These are phyloP conservation scores for Pisolithus albus DNA, from an alignment of 768 basidiomycete genomes.

Conservation along the genomic window DNA sequence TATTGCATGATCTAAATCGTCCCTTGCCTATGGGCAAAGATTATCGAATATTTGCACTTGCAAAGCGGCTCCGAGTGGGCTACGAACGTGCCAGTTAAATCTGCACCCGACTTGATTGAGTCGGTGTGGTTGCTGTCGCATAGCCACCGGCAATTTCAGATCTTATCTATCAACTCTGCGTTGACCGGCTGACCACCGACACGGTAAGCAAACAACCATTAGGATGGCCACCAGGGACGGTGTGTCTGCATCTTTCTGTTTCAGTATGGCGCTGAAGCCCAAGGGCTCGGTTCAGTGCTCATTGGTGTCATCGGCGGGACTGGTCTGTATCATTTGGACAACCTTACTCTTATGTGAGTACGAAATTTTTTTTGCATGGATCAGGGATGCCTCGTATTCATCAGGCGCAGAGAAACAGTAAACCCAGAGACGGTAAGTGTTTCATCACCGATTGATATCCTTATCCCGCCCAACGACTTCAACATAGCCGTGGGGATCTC, in stretches of 20 bases:
- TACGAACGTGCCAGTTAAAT: too few species aligned
- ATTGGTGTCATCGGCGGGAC: conserved; percentile 90
- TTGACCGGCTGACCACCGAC: too few species aligned
- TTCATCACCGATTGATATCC: neutral
- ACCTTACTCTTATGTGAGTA: conserved; percentile 79
- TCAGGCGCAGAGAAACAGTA: conserved; percentile 54
- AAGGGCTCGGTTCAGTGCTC: conserved; percentile 44
- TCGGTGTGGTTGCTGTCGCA: too few species aligned
- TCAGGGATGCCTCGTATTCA: neutral
- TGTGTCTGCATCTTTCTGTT: neutral
- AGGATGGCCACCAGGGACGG: neutral
- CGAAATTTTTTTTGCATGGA: neutral
- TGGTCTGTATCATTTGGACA: conserved; percentile 89
- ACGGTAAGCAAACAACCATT: too few species aligned
- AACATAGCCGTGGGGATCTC: conserved; percentile 83
- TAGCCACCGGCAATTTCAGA: too few species aligned
- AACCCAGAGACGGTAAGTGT: conserved; percentile 72
- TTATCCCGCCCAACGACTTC: neutral
- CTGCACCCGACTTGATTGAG: too few species aligned
- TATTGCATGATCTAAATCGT: too few species aligned
- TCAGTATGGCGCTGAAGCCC: neutral
- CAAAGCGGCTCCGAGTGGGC: too few species aligned
- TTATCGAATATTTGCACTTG: too few species aligned
- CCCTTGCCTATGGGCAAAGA: too few species aligned
- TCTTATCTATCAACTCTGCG: too few species aligned